Base-by-base conservation (phyloP, 1,139 yeast genomes). In the Saccharomycopsis crataegensis region DNA sequence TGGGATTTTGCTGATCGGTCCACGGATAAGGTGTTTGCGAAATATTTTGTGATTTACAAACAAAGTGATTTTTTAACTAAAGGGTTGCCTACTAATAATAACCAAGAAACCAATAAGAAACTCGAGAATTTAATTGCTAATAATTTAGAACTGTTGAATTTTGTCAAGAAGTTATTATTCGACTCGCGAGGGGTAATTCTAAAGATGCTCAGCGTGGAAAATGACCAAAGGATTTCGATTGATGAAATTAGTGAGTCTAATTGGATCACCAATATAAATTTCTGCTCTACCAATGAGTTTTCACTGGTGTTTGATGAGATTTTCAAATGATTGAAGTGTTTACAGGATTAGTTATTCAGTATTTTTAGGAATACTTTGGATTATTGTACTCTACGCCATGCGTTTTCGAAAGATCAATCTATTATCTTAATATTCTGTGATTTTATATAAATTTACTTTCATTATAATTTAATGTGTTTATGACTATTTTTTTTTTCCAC, bases 1-100 rank as follows among this genome's bases (percentile, higher is more conserved):
- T 56, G 59, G 59, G 57, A 56, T 28, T 43, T 28, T 43, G 57
- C 59, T 9, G 49, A 52, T 37, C 44, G 22, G 22, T 17, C 9
- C 6, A 34, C 37, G 14, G 57, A 51, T 47, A 9, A 37, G n/a
- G 47, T 46, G 32, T 56, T 56, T 37, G 37, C 16, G 9, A 44
- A 42, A 2, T 56, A 38, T 38, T 37, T 17, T 9, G 36, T 11
- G 9, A 12, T 56, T 3, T 51, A 51, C 17, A 41, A 28, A 11
- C 56, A 55, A 17, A 40, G 34, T 16, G 58, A 55, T 14, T 46
- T 55, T n/a, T 16, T 53, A 11, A 17, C 16, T 16, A 40, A 42
- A 43, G 32, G 12, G 34, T 43, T 53, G 9, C 57, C 49, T 6
- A 17, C 50, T 4, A 46, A 47, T 32, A 55, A 55, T 46, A 32